phyloP scores from a whole-genome alignment of 257 asterid species.

The Rauvolfia tetraphylla region DNA sequence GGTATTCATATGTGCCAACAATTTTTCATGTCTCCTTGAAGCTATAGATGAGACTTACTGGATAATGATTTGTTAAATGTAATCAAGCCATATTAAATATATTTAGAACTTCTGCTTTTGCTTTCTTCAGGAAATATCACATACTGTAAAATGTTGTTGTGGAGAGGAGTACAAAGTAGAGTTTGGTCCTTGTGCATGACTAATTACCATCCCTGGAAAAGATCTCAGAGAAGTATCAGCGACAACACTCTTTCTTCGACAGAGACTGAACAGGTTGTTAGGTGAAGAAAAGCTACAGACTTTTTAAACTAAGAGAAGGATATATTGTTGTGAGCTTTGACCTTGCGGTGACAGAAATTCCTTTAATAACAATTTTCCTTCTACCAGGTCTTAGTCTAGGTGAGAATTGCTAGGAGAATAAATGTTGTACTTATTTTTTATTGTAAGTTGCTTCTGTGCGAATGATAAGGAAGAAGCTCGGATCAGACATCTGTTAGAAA shows the following conservation, averaged over 20 bases:
- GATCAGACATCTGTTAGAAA: not conserved
- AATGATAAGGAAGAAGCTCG: not conserved
- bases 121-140: constrained; percentile 54
- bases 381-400: not conserved
- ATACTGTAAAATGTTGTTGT: constrained; percentile 59
- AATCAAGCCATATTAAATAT: not conserved
- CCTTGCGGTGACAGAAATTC: not conserved
- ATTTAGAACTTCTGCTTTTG: constrained; percentile 1
- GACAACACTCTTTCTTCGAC: not conserved
- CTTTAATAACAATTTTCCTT: not conserved
- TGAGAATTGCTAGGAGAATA: not conserved
- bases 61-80: not conserved
- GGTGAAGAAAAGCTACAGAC: constrained; percentile 7
- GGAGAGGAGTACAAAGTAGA: constrained; percentile 59
- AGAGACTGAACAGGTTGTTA: not conserved
- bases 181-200: constrained; percentile 33
- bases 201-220: constrained; percentile 11
- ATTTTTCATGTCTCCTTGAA: not conserved
- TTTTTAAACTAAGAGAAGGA: not conserved
- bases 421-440: not conserved
- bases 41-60: not conserved
- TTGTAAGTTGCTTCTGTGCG: not conserved
- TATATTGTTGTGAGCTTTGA: not conserved
- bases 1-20: not conserved
- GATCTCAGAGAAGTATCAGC: not conserved